Percentiles rank a stretch among this genome's conserved stretches.
Evolutionary conservation across 108 stramenopile species (phyloP).

Genomic region (Discostella stelligeroides): DNA sequence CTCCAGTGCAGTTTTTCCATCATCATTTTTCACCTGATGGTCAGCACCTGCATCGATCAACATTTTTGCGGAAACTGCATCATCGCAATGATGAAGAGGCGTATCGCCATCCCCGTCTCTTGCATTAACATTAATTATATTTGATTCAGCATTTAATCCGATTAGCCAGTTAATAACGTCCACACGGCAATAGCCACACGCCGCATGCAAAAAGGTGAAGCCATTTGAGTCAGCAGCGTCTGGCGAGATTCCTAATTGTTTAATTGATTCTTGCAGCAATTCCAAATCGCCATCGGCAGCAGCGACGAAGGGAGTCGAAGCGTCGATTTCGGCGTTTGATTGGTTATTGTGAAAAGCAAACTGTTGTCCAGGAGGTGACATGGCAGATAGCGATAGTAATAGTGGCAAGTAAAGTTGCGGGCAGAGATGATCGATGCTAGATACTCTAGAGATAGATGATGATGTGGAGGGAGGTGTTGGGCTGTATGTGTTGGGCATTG

Average conservation of each 20-base stretch:
- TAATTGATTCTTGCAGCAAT: slow-evolving; percentile 39
- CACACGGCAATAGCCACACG: slow-evolving; percentile 43
- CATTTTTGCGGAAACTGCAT: slow-evolving; percentile 46
- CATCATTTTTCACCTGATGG: slow-evolving; percentile 30
- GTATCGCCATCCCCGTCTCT: slow-evolving; percentile 60
- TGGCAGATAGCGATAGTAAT: too few relatives aligned
- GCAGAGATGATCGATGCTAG: too few relatives aligned
- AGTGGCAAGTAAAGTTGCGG: too few relatives aligned
- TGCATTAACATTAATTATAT: slow-evolving; percentile 46
- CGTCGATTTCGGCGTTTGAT: slow-evolving; percentile 35
- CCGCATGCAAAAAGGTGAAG: slow-evolving; percentile 44
- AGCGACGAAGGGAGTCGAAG: slow-evolving; percentile 51
- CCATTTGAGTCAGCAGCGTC: slow-evolving; percentile 51
- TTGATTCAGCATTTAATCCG: slow-evolving; percentile 22
- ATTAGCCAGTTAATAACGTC: slow-evolving; percentile 52
- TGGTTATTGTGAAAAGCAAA: slow-evolving; percentile 41
- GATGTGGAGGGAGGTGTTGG: too few relatives aligned
- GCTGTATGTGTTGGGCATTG: too few relatives aligned
- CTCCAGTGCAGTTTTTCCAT: slow-evolving; percentile 46
- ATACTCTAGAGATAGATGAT: too few relatives aligned
- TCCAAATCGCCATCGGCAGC: slow-evolving; percentile 48
- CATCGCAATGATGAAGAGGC: slow-evolving; percentile 61
- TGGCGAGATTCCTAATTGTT: slow-evolving; percentile 40
- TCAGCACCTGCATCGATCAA: slow-evolving; percentile 54
- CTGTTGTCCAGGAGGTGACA: slow-evolving; percentile 18